Base-by-base conservation (phyloP, 345 rosid genomes). In the Populus pruinosa region DNA sequence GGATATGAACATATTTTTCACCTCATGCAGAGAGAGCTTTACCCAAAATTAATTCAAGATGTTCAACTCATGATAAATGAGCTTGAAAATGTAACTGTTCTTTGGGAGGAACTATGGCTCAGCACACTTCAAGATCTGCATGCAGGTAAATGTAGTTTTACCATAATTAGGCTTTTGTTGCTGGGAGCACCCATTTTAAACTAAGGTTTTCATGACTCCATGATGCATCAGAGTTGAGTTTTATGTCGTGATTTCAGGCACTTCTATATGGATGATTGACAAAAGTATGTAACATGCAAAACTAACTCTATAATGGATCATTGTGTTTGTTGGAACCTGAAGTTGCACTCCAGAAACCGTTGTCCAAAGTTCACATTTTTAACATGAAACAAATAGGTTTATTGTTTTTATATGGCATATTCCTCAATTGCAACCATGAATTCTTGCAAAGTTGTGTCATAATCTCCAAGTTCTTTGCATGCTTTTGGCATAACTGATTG, bases 101-200 rank as follows among this genome's bases (percentile, higher is more conserved):
- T 94, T 65, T 94, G 98, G 98, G 98, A 94, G 87, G 98, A 94
- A 81, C 88, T 94, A 49, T 94, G 98, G 97, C 93, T 94, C 69
- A 87, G 97, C 88, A 94, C 98, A 49, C 97, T 94, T 82, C 97
- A 94, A 84, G 98, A 94, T 82, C 92, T 94, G 84, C 97, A 92
- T 78, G 88, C 92, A 88, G 98, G 98, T 94, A 87, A 77, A 41
- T 39, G 70, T 72, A 59, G 76, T 75, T 63, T 33, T 70, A 56
- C 62, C 41, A 75, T 73, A 47, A 50, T 73, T 21, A 69, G 53
- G 68, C 39, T 69, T 80, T 27, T 78, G 79, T 56, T 66, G 68
- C 73, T 79, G 70, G 62, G 50, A 20, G 59, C 21, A 56, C 72
- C 59, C 49, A 70, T 69, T 80, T 63, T 59, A 23, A 35, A 49